Percentiles rank a stretch among this genome's conserved stretches.
These are phyloP conservation scores for Exophiala sp. DNA, from an alignment of 2,329 filamentous ascomycete species.

Conservation along the genomic window DNA sequence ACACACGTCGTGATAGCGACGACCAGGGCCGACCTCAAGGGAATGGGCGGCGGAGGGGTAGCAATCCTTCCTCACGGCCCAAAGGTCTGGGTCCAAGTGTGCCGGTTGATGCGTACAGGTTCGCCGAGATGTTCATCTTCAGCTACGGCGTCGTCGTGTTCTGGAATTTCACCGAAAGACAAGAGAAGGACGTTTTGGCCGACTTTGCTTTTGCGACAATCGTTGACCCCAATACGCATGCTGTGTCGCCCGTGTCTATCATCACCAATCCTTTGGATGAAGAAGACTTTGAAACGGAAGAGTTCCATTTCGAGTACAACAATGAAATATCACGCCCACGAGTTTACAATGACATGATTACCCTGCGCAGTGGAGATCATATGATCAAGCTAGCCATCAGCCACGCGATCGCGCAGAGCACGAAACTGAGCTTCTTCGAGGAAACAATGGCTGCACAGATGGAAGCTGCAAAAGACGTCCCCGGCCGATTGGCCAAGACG, in stretches of 20 bases:
- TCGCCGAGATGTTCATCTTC: constrained; percentile 95
- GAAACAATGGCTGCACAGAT: constrained; percentile 94
- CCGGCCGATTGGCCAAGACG: constrained; percentile 79
- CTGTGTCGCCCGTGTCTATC: constrained; percentile 51
- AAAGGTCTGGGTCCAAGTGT: constrained; percentile 45
- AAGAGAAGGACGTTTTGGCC: constrained; percentile 93
- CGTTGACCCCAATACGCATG: constrained; percentile 30
- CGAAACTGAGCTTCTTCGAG: constrained; percentile 92
- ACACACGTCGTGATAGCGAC: constrained; percentile 25
- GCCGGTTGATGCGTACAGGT: constrained; percentile 66
- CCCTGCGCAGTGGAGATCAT: constrained; percentile 84
- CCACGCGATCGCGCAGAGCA: constrained; percentile 95
- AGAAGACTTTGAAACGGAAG: constrained; percentile 91
- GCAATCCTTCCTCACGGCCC: constrained; percentile 35
- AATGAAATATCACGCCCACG: constrained; percentile 75
- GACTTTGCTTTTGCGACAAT: constrained; percentile 70
- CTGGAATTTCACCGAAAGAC: constrained; percentile 95
- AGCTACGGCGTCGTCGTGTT: constrained; percentile 97
- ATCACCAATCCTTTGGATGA: constrained; percentile 75
- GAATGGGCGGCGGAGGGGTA: constrained; percentile 30
- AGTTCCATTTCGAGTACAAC: constrained; percentile 98
- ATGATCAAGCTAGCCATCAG: constrained; percentile 67
- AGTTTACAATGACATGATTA: constrained; percentile 99
- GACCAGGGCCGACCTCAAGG: constrained; percentile 31
- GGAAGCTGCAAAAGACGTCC: constrained; percentile 85